Evolutionary conservation across 768 basidiomycete genomes (phyloP).

Genomic region (Filobasidium wieringae): DNA sequence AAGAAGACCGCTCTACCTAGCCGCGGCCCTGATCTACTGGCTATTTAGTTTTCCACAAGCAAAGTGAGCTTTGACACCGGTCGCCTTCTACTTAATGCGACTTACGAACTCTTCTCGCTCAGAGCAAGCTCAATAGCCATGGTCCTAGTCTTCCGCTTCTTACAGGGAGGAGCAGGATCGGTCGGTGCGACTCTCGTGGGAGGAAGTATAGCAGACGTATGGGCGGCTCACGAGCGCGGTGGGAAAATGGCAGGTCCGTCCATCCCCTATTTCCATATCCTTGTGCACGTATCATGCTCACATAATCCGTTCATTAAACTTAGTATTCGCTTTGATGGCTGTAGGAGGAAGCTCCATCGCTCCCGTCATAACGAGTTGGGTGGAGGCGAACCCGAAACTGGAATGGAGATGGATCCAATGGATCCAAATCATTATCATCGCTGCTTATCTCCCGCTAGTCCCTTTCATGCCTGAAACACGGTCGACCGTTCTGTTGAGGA

Average conservation of each 20-base stretch:
- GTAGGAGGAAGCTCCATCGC: constrained; percentile 55
- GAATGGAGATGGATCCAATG: constrained; percentile 78
- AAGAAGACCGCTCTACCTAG: constrained; percentile 30
- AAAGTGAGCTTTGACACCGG: constrained; percentile 1
- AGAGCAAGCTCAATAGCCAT: constrained; percentile 37
- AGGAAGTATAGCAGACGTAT: constrained; percentile 40
- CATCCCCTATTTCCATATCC: background rate
- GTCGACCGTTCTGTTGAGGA: constrained; percentile 53
- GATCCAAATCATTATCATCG: constrained; percentile 56
- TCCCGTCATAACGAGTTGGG: constrained; percentile 49
- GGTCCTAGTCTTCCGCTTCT: constrained; percentile 35
- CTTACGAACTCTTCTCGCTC: constrained; percentile 1
- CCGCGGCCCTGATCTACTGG: constrained; percentile 24
- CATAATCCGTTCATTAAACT: too few relatives aligned
- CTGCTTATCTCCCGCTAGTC: constrained; percentile 46
- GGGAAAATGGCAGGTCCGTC: constrained; percentile 1
- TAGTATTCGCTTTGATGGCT: constrained; percentile 54
- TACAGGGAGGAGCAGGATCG: constrained; percentile 35
- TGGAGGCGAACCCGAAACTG: constrained; percentile 50
- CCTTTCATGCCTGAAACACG: constrained; percentile 62
- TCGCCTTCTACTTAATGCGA: background rate
- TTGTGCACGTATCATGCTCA: too few relatives aligned
- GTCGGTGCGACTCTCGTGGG: constrained; percentile 40
- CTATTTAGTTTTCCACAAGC: constrained; percentile 13
- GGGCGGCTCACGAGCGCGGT: constrained; percentile 24